Base-by-base conservation (phyloP, 441 rosid genomes). In the Pelargonium australe region DNA sequence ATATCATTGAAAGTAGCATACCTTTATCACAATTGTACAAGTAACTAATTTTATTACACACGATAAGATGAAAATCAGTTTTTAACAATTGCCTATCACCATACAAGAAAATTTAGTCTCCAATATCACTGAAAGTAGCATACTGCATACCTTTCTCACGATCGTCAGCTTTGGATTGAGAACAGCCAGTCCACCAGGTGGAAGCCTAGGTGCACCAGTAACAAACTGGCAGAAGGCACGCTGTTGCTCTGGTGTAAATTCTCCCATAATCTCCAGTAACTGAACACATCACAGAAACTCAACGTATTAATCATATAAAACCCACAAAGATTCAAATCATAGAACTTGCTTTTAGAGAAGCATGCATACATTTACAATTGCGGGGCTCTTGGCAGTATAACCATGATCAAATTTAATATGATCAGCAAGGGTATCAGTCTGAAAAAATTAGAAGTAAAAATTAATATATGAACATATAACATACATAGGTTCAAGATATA, bases 121-220 rank as follows among this genome's bases (percentile, higher is more conserved):
- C 7, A 0, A 49, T n/a, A 14, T 49, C n/a, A 49, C 37, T 40
- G 47, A 4, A 16, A 64, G 44, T 60, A 34, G n/a, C n/a, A n/a
- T n/a, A n/a, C n/a, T n/a, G 41, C 44, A 64, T 64, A 64, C 44
- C 98, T 96, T 96, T 82, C 99, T 85, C 74, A 96, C 99, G 23
- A 96, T 93, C 20, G 99, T 96, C 74, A 96, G 76, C 82, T 91
- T 96, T 23, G 99, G 99, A 80, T 87, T 93, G 63, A 96, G 78
- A 70, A 93, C 98, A 3, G 99, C 96, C 80, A 96, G 75, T 67
- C 99, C 98, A 69, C 99, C 98, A 23, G 98, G 97, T 60, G 98
- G 98, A 76, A 93, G 92, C 81, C 98, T 84, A 25, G 98, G 98
- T 69, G 99, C 99, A 69, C 99, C 99, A n/a, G 99, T 96, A 34